These are phyloP conservation scores for Vigna angularis DNA, from an alignment of 306 rosid species.

Conservation along the genomic window DNA sequence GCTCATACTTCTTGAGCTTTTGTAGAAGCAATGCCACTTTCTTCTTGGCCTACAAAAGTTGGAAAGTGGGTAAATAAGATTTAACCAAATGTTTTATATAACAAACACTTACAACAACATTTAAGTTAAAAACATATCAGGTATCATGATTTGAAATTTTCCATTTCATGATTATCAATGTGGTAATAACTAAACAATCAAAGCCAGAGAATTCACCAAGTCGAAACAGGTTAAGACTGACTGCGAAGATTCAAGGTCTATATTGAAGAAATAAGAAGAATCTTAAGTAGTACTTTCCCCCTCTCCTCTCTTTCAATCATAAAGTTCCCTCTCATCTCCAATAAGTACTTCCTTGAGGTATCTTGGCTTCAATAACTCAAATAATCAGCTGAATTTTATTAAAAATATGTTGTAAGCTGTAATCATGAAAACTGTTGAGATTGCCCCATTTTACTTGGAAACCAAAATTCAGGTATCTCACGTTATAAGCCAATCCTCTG, in stretches of 20 bases:
- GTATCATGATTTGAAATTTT: background rate
- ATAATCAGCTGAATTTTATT: background rate
- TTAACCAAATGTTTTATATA: conserved; percentile 36
- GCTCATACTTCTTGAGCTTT: conserved; percentile 92
- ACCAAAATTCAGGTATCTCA: conserved; percentile 4
- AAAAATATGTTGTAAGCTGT: conserved; percentile 1
- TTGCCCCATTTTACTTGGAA: conserved; percentile 2
- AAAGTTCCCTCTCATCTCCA: conserved; percentile 19
- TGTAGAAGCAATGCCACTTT: conserved; percentile 91
- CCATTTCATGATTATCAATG: conserved; percentile 13
- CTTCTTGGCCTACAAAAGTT: conserved; percentile 86
- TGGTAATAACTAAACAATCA: conserved; percentile 27
- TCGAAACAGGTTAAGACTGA: conserved; percentile 15
- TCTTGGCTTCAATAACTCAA: conserved; percentile 3
- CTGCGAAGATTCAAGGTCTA: conserved; percentile 18
- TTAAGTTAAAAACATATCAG: conserved; percentile 2
- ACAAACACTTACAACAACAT: conserved; percentile 8
- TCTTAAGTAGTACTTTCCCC: background rate
- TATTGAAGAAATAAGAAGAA: conserved; percentile 18
- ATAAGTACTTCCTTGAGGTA: conserved; percentile 12
- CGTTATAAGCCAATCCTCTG: too few species aligned
- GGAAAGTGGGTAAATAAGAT: conserved; percentile 22
- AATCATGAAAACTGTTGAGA: conserved; percentile 15
- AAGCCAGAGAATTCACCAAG: conserved; percentile 26
- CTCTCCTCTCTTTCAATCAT: background rate